A percentile compares a stretch with the other conserved stretches of the same genome.
Conservation (phyloP, 129 eudicot genomes). For the Tagetes patula region DNA sequence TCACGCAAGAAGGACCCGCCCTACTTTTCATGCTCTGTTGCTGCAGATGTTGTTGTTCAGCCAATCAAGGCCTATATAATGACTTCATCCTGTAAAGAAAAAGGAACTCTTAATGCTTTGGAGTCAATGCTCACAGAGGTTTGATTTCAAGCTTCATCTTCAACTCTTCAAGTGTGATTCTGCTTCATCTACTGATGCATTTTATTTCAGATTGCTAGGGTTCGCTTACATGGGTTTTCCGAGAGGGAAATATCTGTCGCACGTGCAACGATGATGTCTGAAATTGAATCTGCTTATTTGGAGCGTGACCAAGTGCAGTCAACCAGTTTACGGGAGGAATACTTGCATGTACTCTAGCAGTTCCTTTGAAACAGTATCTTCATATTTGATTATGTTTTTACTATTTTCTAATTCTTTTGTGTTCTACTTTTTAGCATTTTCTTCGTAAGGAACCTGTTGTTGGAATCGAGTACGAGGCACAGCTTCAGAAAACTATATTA, state of each 20-base stretch:
- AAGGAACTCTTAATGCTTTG: conserved; percentile 66
- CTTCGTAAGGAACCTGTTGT: conserved; percentile 85
- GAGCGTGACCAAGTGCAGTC: conserved; percentile 95
- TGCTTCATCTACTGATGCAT: conserved; percentile 30
- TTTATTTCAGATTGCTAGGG: conserved; percentile 73
- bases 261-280: conserved; percentile 80
- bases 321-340: conserved; percentile 74
- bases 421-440: conserved; percentile 63
- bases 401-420: conserved; percentile 27
- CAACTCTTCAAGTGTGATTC: not conserved
- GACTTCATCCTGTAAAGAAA: conserved; percentile 89
- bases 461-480: conserved; percentile 89
- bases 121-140: conserved; percentile 94
- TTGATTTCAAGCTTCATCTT: conserved; percentile 20
- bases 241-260: conserved; percentile 74
- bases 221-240: conserved; percentile 80
- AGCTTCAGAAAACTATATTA: conserved; percentile 80
- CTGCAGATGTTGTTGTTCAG: conserved; percentile 70
- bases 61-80: conserved; percentile 77
- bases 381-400: conserved; percentile 7
- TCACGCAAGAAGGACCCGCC: conserved; percentile 89
- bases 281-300: conserved; percentile 89
- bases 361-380: conserved; percentile 17
- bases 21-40: conserved; percentile 81
- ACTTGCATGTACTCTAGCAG: conserved; percentile 51